phyloP scores from a whole-genome alignment of 192 early-diverging fungal species.

The Gryganskiella cystojenkinii region DNA sequence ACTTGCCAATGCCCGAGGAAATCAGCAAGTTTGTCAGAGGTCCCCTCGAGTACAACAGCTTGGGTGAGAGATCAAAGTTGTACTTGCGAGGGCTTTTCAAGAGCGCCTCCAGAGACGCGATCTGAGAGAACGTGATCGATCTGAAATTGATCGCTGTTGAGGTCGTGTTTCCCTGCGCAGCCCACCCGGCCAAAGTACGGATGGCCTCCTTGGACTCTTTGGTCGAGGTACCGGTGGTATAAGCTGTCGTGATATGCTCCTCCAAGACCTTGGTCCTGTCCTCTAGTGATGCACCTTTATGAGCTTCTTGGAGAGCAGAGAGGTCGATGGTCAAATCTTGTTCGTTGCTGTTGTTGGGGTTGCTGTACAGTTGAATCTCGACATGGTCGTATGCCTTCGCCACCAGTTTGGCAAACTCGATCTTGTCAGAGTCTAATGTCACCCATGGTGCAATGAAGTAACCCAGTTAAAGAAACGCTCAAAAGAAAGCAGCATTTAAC shows the following conservation, averaged over 20 bases:
- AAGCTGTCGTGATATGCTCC: slow-evolving; percentile 23
- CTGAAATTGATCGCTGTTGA: slow-evolving; percentile 11
- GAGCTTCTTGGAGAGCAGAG: slow-evolving; percentile 17
- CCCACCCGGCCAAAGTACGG: slow-evolving; percentile 31
- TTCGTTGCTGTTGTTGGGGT: neutral
- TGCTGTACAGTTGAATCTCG: slow-evolving; percentile 40
- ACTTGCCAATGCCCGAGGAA: slow-evolving; percentile 79
- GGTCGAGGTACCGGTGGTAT: neutral
- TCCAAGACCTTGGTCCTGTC: slow-evolving; percentile 24
- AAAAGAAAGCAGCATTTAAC: no score
- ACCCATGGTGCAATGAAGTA: no score
- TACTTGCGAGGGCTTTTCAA: slow-evolving; percentile 67
- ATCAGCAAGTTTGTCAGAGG: slow-evolving; percentile 80
- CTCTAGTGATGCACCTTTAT: slow-evolving; percentile 17
- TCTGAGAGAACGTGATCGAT: slow-evolving; percentile 21
- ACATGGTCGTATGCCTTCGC: slow-evolving; percentile 37
- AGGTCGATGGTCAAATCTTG: slow-evolving; percentile 15
- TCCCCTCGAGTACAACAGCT: slow-evolving; percentile 76
- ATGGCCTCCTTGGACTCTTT: slow-evolving; percentile 47
- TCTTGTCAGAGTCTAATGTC: slow-evolving; percentile 33
- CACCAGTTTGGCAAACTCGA: slow-evolving; percentile 35
- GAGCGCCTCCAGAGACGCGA: slow-evolving; percentile 44
- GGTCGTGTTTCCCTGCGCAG: neutral
- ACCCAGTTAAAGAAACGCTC: no score
- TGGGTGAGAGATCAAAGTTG: slow-evolving; percentile 77